Evolutionary conservation across 2,329 filamentous ascomycete species (phyloP).

Genomic region (Stachybotrys chartarum): DNA sequence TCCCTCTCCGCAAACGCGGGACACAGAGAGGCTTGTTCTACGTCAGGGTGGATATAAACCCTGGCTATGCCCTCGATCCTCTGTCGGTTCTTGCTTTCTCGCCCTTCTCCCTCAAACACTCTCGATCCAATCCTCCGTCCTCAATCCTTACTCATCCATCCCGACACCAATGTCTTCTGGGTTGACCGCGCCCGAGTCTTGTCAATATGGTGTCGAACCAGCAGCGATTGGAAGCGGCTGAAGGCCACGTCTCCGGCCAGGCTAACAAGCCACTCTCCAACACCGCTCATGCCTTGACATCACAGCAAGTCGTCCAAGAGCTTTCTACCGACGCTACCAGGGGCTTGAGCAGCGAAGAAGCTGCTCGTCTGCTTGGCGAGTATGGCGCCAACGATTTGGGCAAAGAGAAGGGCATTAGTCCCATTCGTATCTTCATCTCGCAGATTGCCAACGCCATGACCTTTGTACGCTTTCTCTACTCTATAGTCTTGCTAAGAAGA

Average conservation of each 20-base stretch:
- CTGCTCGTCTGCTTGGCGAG: constrained; percentile 38
- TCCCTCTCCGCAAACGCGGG: neutral
- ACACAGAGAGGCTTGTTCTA: neutral
- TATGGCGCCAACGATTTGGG: constrained; percentile 51
- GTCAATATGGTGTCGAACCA: neutral
- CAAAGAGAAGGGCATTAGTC: constrained; percentile 34
- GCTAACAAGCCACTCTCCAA: constrained; percentile 32
- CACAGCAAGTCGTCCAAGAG: constrained; percentile 40
- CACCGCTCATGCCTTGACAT: constrained; percentile 48
- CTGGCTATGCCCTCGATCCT: neutral
- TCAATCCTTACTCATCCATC: neutral
- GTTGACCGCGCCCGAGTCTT: neutral
- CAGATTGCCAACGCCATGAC: constrained; percentile 56
- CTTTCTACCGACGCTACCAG: constrained; percentile 43
- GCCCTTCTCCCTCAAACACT: neutral
- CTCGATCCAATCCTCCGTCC: neutral
- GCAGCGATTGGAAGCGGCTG: neutral
- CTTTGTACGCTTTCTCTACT: constrained; percentile 24
- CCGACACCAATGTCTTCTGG: neutral
- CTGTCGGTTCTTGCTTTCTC: neutral
- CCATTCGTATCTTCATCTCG: constrained; percentile 49
- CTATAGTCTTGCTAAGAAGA: neutral
- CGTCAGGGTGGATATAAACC: neutral
- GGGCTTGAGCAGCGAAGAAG: constrained; percentile 45
- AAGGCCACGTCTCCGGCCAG: constrained; percentile 19